Evolutionary conservation across 495 filamentous ascomycete genomes (phyloP).

Genomic region (Entonaema liquescens): DNA sequence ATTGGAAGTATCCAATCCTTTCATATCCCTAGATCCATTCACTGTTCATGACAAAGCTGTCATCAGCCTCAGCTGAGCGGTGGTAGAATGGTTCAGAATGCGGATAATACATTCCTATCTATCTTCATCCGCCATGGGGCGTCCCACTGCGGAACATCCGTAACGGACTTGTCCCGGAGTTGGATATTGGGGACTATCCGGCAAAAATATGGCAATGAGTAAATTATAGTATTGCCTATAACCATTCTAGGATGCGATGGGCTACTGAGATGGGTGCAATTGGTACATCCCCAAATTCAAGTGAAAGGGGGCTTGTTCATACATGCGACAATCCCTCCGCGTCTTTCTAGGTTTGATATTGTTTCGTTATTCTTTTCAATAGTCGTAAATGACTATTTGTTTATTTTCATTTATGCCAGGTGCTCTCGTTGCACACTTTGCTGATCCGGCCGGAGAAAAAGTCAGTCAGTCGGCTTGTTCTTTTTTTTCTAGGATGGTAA

Average conservation of each 20-base stretch:
- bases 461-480: background rate
- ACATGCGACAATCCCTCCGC: background rate
- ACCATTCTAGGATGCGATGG: conserved; percentile 26
- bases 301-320: conserved; percentile 15
- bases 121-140: conserved; percentile 8
- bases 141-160: conserved; percentile 30
- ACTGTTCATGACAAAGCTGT: conserved; percentile 18
- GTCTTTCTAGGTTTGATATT: conserved; percentile 25
- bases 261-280: conserved; percentile 12
- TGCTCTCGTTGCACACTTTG: conserved; percentile 2
- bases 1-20: conserved; percentile 23
- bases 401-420: background rate
- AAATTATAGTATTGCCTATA: conserved; percentile 3
- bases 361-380: conserved; percentile 26
- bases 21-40: conserved; percentile 18
- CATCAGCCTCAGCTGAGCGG: conserved; percentile 11
- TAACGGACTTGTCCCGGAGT: conserved; percentile 27
- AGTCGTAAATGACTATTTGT: conserved; percentile 24
- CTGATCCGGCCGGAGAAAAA: conserved; percentile 17
- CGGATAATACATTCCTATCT: conserved; percentile 3
- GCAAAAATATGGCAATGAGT: conserved; percentile 24
- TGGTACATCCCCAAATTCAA: conserved; percentile 25
- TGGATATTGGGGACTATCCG: conserved; percentile 41
- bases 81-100: conserved; percentile 35
- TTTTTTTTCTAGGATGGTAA: conserved; percentile 20